Evolutionary conservation across 1,139 yeast genomes (phyloP), one percentile per base, ranked within the genome.

Genomic region (Protomyces inundatus): DNA sequence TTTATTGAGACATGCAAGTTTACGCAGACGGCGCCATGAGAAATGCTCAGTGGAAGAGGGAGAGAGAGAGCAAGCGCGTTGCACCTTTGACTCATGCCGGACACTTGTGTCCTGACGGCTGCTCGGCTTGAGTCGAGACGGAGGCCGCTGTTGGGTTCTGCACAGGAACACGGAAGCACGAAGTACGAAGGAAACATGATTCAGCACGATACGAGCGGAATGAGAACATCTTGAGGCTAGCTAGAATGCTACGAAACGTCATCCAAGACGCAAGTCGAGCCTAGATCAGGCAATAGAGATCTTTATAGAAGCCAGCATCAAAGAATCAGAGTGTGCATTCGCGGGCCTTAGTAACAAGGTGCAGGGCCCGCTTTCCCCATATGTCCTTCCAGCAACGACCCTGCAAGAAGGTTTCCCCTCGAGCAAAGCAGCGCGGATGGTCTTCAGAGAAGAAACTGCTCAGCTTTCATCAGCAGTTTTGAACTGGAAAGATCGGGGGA

Each of bases 361-460:
- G 48, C 48, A 42, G 48, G 48, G 48, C 48, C 48, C 48, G 48
- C 48, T 42, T 14, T 42, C 48, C 48, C 48, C 48, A 42, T 42
- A 30, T 42, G 48, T 42, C 48, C 48, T 42, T 42, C 48, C 48
- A 42, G 48, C 48, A n/a, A 16, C 12, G 42, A n/a, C 14, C 9
- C 3, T 39, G n/a, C 42, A 12, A 39, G n/a, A 12, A 14, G 14
- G 12, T 39, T 9, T 39, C 5, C 12, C 42, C 16, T n/a, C 42
- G 14, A 39, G 14, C 42, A 7, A 14, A 39, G 42, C 42, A n/a
- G 10, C 16, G 48, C 48, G 48, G 48, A 42, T 42, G 48, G 48
- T 30, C 9, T 42, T 42, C 32, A 12, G 39, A 36, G 23, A 42
- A 30, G 32, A 42, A 16, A 14, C 48, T 42, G 48, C 48, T 42